phyloP scores from a whole-genome alignment of 352 stramenopile species.

The Pythium grandisporangium region DNA sequence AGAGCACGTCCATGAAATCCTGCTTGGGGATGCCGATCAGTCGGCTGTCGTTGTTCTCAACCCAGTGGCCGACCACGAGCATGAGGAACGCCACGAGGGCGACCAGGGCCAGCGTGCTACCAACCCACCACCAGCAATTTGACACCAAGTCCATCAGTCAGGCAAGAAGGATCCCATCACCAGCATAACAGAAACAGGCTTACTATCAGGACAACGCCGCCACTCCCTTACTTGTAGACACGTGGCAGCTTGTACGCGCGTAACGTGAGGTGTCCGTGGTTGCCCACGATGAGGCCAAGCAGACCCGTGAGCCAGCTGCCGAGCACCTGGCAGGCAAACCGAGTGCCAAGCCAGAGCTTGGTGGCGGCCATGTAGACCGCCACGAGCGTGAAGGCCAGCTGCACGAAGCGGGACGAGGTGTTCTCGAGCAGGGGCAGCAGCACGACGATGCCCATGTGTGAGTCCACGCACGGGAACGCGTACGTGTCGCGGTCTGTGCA shows the following conservation, averaged over 20 bases:
- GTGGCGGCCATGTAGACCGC: slow-evolving; percentile 22
- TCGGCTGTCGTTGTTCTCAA: slow-evolving; percentile 73
- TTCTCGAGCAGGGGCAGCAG: slow-evolving; percentile 44
- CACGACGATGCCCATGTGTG: slow-evolving; percentile 67
- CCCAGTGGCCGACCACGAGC: slow-evolving; percentile 45
- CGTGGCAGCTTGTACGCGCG: slow-evolving; percentile 32
- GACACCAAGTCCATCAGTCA: neutral
- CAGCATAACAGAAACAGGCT: no score
- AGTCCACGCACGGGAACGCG: slow-evolving; percentile 64
- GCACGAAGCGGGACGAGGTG: slow-evolving; percentile 17
- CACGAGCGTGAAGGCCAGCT: slow-evolving; percentile 10
- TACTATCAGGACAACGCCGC: no score
- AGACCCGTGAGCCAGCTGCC: slow-evolving; percentile 55
- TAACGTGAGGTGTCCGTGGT: slow-evolving; percentile 41
- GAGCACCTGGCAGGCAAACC: slow-evolving; percentile 48
- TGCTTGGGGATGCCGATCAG: slow-evolving; percentile 45
- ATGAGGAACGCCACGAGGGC: slow-evolving; percentile 33
- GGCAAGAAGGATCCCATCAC: neutral
- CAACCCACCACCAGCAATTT: neutral
- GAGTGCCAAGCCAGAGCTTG: slow-evolving; percentile 28
- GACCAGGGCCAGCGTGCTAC: slow-evolving; percentile 33
- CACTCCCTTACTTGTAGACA: slow-evolving; percentile 30
- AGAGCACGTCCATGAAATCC: slow-evolving; percentile 55
- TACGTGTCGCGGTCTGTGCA: slow-evolving; percentile 35
- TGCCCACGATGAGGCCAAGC: slow-evolving; percentile 40